These are phyloP conservation scores for Nakazawaea siamensis DNA, from an alignment of 805 yeast species.

Conservation along the genomic window DNA sequence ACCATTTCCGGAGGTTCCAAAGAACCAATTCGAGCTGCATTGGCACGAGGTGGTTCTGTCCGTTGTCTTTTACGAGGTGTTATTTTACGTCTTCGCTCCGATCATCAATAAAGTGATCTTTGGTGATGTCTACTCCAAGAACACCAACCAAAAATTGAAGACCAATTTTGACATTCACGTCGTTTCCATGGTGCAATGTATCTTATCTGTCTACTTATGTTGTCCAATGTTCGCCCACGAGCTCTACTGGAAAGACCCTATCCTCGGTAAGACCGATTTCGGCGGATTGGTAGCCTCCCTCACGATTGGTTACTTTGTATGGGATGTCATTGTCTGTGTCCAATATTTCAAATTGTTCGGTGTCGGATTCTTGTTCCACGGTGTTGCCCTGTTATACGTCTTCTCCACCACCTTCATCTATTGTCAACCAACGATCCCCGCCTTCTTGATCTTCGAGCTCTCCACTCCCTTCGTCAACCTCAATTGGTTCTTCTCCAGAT, in stretches of 20 bases:
- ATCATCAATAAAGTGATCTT: conserved; percentile 37
- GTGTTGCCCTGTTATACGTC: conserved; percentile 70
- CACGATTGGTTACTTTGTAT: conserved; percentile 79
- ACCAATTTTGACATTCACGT: conserved; percentile 85
- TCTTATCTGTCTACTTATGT: conserved; percentile 50
- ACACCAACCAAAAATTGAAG: conserved; percentile 35
- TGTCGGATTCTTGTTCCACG: conserved; percentile 74
- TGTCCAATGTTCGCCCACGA: conserved; percentile 61
- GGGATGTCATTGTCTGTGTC: conserved; percentile 78
- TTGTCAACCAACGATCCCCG: conserved; percentile 74
- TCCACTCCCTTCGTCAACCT: conserved; percentile 93
- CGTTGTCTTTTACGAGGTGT: conserved; percentile 46
- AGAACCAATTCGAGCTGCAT: conserved; percentile 40
- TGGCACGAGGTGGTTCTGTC: conserved; percentile 69
- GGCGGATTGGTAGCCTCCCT: conserved; percentile 66
- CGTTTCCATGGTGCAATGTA: conserved; percentile 79
- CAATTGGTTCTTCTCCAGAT: conserved; percentile 82
- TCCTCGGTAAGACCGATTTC: conserved; percentile 68
- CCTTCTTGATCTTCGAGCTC: conserved; percentile 77
- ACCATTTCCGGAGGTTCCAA: conserved; percentile 39
- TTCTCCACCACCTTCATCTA: conserved; percentile 53
- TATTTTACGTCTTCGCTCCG: conserved; percentile 45
- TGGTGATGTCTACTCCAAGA: conserved; percentile 44
- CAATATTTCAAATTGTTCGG: conserved; percentile 66
- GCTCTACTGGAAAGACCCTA: conserved; percentile 36